Conservation (phyloP, 371 early-diverging fungal species). For the Choanephora cucurbitarum region DNA sequence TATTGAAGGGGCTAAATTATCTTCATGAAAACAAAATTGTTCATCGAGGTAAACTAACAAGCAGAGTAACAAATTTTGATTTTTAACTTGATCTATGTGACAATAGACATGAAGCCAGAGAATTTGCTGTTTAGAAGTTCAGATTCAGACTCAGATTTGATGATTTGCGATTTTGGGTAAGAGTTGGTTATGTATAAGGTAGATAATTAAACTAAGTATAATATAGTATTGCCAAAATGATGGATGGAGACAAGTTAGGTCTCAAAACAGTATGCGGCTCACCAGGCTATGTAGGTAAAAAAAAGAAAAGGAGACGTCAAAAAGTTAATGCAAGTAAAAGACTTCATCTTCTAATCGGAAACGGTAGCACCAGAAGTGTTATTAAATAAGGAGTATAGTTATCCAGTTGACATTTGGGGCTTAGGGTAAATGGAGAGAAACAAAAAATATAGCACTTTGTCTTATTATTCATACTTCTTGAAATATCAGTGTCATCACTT, state of each 20-base stretch:
- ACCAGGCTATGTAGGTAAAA: slow-evolving; percentile 51
- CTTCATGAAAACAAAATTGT: slow-evolving; percentile 69
- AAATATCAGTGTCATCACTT: slow-evolving; percentile 67
- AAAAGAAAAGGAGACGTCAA: background rate
- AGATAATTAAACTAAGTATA: too few relatives aligned
- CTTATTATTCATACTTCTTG: too few relatives aligned
- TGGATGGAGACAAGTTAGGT: slow-evolving; percentile 46
- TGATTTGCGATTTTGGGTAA: slow-evolving; percentile 70
- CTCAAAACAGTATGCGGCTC: slow-evolving; percentile 63
- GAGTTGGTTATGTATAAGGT: too few relatives aligned
- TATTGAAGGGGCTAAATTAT: slow-evolving; percentile 65
- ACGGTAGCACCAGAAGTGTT: slow-evolving; percentile 81
- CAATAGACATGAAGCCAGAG: slow-evolving; percentile 83
- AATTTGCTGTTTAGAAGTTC: slow-evolving; percentile 71
- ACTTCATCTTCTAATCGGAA: background rate
- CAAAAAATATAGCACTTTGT: background rate
- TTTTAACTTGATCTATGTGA: too few relatives aligned
- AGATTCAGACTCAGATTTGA: slow-evolving; percentile 58
- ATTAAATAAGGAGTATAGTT: slow-evolving; percentile 65
- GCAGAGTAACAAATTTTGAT: too few relatives aligned
- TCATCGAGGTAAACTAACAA: slow-evolving; percentile 69
- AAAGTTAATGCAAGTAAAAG: too few relatives aligned
- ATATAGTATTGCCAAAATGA: slow-evolving; percentile 55
- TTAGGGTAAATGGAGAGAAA: slow-evolving; percentile 47
- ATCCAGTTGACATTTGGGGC: slow-evolving; percentile 86